Conservation (phyloP, 495 filamentous ascomycete genomes). For the Aspergillus carlsbadensis region DNA sequence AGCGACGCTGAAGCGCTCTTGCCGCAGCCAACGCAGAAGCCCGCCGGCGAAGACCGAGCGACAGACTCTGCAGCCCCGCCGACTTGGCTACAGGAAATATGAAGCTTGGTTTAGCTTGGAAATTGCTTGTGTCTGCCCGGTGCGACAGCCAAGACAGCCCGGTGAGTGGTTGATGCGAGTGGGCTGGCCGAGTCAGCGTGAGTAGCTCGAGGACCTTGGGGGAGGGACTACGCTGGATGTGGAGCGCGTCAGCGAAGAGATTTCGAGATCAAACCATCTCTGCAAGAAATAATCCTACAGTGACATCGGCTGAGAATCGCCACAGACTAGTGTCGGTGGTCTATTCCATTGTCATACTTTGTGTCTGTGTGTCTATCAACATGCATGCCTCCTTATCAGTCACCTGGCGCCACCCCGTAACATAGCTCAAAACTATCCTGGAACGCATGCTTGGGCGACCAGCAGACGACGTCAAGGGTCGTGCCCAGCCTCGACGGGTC, state of each 20-base stretch:
- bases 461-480: background rate
- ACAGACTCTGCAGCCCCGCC: background rate
- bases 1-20: background rate
- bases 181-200: background rate
- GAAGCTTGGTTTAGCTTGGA: background rate
- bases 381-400: background rate
- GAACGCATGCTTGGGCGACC: background rate
- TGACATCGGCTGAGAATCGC: no score
- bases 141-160: background rate
- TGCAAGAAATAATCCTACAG: no score
- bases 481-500: background rate
- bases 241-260: no score
- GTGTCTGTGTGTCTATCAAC: no score
- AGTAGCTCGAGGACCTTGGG: background rate
- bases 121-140: background rate
- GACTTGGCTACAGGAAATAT: background rate
- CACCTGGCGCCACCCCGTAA: background rate
- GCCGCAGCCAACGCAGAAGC: background rate
- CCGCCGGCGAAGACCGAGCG: background rate
- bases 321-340: no score
- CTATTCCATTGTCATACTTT: no score
- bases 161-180: background rate
- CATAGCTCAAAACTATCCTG: slow-evolving; percentile 8
- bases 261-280: no score
- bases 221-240: background rate